Evolutionary conservation across 108 stramenopile genomes (phyloP).

Genomic region (Pseudonitzschia multistriata): DNA sequence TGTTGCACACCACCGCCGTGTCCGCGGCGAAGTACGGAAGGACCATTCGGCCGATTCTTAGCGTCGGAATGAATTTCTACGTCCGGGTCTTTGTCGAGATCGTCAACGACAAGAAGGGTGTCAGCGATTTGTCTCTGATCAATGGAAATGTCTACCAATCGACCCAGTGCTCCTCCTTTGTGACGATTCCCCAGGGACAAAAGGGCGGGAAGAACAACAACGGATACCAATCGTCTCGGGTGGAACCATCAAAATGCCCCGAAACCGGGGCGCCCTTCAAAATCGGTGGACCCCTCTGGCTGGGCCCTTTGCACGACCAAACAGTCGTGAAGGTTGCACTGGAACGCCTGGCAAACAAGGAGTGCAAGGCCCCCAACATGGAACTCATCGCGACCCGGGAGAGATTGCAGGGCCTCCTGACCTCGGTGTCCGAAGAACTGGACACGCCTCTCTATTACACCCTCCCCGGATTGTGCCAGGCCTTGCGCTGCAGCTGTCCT

Average conservation of each 20-base stretch:
- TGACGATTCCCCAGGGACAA: constrained; percentile 52
- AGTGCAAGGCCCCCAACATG: constrained; percentile 43
- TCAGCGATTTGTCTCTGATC: constrained; percentile 78
- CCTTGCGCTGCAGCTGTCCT: constrained; percentile 72
- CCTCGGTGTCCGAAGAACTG: constrained; percentile 90
- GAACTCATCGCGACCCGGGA: constrained; percentile 51
- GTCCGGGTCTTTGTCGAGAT: constrained; percentile 97
- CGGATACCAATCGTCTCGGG: constrained; percentile 47
- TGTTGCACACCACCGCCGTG: constrained; percentile 82
- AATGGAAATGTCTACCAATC: constrained; percentile 92
- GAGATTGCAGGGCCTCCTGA: constrained; percentile 84
- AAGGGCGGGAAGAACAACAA: constrained; percentile 53
- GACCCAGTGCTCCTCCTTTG: constrained; percentile 90
- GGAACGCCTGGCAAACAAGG: constrained; percentile 51
- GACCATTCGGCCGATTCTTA: constrained; percentile 88
- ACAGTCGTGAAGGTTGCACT: constrained; percentile 76
- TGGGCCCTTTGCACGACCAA: constrained; percentile 91
- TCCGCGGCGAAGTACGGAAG: constrained; percentile 89
- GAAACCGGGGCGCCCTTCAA: constrained; percentile 86
- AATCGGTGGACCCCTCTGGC: constrained; percentile 94
- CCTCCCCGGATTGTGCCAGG: constrained; percentile 72
- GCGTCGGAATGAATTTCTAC: constrained; percentile 96
- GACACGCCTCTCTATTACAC: constrained; percentile 93
- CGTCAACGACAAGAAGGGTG: constrained; percentile 83
- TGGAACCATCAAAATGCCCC: constrained; percentile 41